Evolutionary conservation across 192 early-diverging fungal genomes (phyloP).

Genomic region (Powellomyces hirtus): DNA sequence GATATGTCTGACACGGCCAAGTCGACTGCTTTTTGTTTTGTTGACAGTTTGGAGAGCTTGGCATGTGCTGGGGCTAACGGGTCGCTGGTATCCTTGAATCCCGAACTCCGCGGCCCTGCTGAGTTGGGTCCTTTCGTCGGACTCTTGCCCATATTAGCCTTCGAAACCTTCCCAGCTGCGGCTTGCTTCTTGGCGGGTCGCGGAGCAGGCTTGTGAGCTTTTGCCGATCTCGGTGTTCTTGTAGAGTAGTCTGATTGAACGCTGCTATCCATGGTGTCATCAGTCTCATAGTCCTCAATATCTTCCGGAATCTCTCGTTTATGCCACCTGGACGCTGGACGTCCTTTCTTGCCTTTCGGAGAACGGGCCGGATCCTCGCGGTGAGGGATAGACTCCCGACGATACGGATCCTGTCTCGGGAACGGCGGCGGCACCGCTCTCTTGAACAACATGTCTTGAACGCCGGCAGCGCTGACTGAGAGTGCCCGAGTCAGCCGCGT

Average conservation of each 20-base stretch:
- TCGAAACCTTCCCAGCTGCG: not conserved
- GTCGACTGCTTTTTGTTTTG: not conserved
- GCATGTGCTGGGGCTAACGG: not conserved
- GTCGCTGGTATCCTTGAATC: not conserved
- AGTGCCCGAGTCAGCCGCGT: constrained; percentile 5
- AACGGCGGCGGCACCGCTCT: not conserved
- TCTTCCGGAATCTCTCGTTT: too few species aligned
- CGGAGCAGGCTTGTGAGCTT: not conserved
- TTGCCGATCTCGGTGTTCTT: not conserved
- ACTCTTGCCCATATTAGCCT: not conserved
- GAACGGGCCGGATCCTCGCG: too few species aligned
- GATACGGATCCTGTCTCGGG: not conserved
- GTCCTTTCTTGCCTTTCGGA: too few species aligned
- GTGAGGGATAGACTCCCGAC: not conserved
- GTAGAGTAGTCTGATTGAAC: not conserved
- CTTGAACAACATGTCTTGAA: not conserved
- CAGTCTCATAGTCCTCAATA: not conserved
- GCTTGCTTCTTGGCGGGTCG: not conserved
- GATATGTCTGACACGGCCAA: too few species aligned
- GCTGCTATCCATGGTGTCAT: not conserved
- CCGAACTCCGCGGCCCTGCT: not conserved
- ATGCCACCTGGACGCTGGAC: too few species aligned
- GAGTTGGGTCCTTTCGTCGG: not conserved
- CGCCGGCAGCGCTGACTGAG: not conserved
- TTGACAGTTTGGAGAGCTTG: not conserved